phyloP scores from a whole-genome alignment of 2,329 filamentous ascomycete species.

The Cladosporium oxysporum region DNA sequence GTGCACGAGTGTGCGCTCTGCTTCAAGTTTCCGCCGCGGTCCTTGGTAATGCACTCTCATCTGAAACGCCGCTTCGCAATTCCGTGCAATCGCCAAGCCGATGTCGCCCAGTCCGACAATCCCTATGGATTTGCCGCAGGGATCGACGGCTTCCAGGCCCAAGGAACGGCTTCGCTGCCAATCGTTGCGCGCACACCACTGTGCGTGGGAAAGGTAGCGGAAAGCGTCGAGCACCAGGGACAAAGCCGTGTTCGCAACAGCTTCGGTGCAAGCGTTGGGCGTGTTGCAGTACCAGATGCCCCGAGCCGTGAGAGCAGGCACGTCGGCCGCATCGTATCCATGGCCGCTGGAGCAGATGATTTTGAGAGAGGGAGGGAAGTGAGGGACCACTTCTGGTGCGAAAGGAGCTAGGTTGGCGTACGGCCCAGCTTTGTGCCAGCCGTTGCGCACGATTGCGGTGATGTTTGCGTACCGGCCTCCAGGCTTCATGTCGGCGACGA shows the following conservation, averaged over 20 bases:
- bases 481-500: conserved; percentile 40
- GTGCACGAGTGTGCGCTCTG: not conserved
- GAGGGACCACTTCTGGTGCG: conserved; percentile 26
- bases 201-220: conserved; percentile 60
- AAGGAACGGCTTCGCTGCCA: conserved; percentile 60
- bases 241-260: conserved; percentile 71
- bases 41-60: conserved; percentile 63
- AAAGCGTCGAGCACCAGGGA: conserved; percentile 69
- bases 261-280: conserved; percentile 67
- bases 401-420: conserved; percentile 38
- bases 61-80: conserved; percentile 60
- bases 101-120: conserved; percentile 67
- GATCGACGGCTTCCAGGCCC: conserved; percentile 62
- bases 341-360: conserved; percentile 61
- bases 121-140: conserved; percentile 61
- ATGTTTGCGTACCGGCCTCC: conserved; percentile 43
- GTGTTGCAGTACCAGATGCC: conserved; percentile 71
- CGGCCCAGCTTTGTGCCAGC: conserved; percentile 61
- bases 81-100: conserved; percentile 55
- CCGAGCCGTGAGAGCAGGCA: conserved; percentile 39
- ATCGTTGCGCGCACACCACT: conserved; percentile 47
- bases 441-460: conserved; percentile 54
- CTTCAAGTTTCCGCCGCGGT: conserved; percentile 52
- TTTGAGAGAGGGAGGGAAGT: conserved; percentile 52
- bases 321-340: conserved; percentile 65